Conservation (phyloP, 1,284 basidiomycete species). For the Prillingera fragicola region DNA sequence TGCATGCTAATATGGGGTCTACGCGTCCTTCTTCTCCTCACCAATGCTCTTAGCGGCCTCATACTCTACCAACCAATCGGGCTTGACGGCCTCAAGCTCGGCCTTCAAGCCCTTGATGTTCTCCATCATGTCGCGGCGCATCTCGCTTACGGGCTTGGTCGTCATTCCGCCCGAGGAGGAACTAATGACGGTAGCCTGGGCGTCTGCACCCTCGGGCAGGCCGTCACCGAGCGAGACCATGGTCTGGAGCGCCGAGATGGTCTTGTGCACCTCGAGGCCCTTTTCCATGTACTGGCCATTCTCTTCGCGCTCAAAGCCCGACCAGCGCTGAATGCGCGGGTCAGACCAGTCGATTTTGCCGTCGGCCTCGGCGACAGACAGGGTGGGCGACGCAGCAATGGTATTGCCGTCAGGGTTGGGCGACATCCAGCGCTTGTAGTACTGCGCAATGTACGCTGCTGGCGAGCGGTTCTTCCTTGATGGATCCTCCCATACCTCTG, state of each 20-base stretch:
- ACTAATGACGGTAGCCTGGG: conserved; percentile 21
- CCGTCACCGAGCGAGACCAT: conserved; percentile 19
- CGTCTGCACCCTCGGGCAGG: conserved; percentile 10
- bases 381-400: conserved; percentile 29
- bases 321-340: conserved; percentile 36
- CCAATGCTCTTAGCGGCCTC: conserved; percentile 9
- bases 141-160: conserved; percentile 24
- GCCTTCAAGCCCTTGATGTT: conserved; percentile 22
- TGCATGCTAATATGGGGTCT: too few species aligned
- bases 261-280: conserved; percentile 21
- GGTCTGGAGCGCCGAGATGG: conserved; percentile 20
- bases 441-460: conserved; percentile 12
- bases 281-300: conserved; percentile 34
- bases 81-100: conserved; percentile 33
- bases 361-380: conserved; percentile 13
- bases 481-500: too few species aligned
- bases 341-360: conserved; percentile 36
- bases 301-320: conserved; percentile 27
- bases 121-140: conserved; percentile 23
- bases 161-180: conserved; percentile 1
- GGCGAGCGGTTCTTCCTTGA: too few species aligned
- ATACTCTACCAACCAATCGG: conserved; percentile 32
- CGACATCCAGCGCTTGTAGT: conserved; percentile 30
- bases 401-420: conserved; percentile 20
- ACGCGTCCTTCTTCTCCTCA: background rate